Evolutionary conservation across 768 basidiomycete genomes (phyloP).

Genomic region (Suillus subaureus): DNA sequence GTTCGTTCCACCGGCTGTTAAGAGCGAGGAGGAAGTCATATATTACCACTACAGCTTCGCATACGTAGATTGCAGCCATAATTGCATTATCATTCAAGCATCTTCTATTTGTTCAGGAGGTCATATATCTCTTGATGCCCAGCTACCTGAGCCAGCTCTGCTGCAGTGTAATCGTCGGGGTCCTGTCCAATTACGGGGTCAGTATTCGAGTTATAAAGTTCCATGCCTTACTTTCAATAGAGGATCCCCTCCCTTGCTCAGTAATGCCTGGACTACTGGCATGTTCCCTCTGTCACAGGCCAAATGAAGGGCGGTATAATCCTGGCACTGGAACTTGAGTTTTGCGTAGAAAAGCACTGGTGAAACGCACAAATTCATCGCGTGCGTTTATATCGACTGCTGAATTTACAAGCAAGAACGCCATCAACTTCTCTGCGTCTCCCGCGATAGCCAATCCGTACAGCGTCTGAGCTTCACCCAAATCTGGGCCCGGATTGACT

Average conservation of each 20-base stretch:
- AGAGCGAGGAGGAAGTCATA: background rate
- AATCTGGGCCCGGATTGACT: conserved; percentile 36
- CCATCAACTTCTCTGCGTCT: conserved; percentile 46
- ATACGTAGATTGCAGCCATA: conserved; percentile 5
- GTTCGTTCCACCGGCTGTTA: conserved; percentile 4
- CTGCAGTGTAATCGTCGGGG: conserved; percentile 61
- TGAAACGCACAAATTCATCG: conserved; percentile 74
- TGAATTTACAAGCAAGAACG: conserved; percentile 44
- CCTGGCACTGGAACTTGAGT: conserved; percentile 47
- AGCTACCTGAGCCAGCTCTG: conserved; percentile 61
- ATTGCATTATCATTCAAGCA: conserved; percentile 5
- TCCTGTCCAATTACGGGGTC: conserved; percentile 47
- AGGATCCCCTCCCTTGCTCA: conserved; percentile 65
- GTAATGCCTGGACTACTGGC: conserved; percentile 55
- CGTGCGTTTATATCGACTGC: conserved; percentile 54
- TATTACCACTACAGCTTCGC: background rate
- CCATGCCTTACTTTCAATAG: conserved; percentile 55
- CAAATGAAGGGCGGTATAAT: conserved; percentile 85
- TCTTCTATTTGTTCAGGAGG: conserved; percentile 21
- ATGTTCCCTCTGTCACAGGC: conserved; percentile 81
- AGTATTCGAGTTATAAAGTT: conserved; percentile 9
- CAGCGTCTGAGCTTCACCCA: conserved; percentile 43
- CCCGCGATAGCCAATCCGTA: conserved; percentile 69
- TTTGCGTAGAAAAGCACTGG: background rate
- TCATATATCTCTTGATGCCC: conserved; percentile 56